These are phyloP conservation scores for Cenococcum geophilum DNA, from an alignment of 495 filamentous ascomycete species.

Conservation along the genomic window DNA sequence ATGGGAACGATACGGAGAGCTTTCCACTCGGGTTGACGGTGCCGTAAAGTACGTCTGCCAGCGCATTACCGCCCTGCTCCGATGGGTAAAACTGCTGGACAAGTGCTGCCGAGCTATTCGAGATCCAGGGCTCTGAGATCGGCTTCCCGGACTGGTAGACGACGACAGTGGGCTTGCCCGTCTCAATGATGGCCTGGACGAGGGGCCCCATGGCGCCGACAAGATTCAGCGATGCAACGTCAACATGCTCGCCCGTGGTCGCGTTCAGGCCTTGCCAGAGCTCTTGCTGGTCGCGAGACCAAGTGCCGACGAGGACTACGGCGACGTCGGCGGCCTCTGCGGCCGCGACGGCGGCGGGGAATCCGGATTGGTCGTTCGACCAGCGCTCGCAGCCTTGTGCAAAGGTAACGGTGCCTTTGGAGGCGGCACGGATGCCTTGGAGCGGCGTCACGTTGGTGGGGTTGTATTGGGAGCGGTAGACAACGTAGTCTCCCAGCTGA, in stretches of 20 bases:
- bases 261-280: slow-evolving; percentile 65
- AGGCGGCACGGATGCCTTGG: slow-evolving; percentile 54
- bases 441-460: slow-evolving; percentile 53
- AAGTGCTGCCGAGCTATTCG: slow-evolving; percentile 51
- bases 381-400: slow-evolving; percentile 67
- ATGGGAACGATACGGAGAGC: slow-evolving; percentile 53
- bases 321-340: slow-evolving; percentile 63
- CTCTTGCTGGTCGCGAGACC: slow-evolving; percentile 63
- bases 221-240: slow-evolving; percentile 54
- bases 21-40: slow-evolving; percentile 33
- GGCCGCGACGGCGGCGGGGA: slow-evolving; percentile 55
- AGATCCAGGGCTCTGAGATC: slow-evolving; percentile 62
- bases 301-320: slow-evolving; percentile 66
- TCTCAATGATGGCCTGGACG: slow-evolving; percentile 56
- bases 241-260: slow-evolving; percentile 66
- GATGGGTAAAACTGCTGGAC: slow-evolving; percentile 69
- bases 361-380: slow-evolving; percentile 59
- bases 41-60: slow-evolving; percentile 34
- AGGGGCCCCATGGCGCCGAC: slow-evolving; percentile 65
- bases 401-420: slow-evolving; percentile 55
- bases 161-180: slow-evolving; percentile 61
- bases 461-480: slow-evolving; percentile 52
- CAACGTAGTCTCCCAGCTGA: slow-evolving; percentile 56
- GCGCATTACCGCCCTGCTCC: slow-evolving; percentile 45
- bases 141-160: slow-evolving; percentile 66